phyloP scores from a whole-genome alignment of 371 early-diverging fungal genomes.

The Mucor irregularis region DNA sequence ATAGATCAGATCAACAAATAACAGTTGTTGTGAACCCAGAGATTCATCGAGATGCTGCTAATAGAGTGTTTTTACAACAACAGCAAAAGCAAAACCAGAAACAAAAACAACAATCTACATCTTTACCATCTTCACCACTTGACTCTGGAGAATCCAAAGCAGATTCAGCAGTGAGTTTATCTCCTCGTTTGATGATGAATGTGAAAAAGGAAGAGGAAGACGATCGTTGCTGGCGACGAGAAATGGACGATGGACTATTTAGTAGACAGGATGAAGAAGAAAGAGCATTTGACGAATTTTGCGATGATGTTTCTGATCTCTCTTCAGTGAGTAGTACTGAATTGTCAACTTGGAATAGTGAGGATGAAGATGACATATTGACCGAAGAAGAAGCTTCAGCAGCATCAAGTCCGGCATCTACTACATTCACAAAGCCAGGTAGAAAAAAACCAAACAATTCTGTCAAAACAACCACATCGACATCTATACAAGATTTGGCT shows the following conservation, averaged over 20 bases:
- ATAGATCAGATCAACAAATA: slow-evolving; percentile 2
- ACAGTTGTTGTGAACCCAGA: slow-evolving; percentile 25
- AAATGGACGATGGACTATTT: slow-evolving; percentile 16
- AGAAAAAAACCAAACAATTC: too few species aligned
- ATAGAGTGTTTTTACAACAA: slow-evolving; percentile 6
- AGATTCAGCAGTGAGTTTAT: slow-evolving; percentile 45
- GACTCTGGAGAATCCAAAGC: slow-evolving; percentile 29
- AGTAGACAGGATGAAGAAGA: slow-evolving; percentile 3
- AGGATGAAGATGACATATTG: slow-evolving; percentile 6
- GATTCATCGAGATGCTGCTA: slow-evolving; percentile 13
- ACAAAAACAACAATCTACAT: too few species aligned
- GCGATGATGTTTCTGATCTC: slow-evolving; percentile 46
- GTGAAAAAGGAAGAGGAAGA: slow-evolving; percentile 9
- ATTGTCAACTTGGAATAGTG: slow-evolving; percentile 7
- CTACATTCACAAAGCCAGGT: slow-evolving; percentile 53
- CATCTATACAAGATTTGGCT: slow-evolving; percentile 34
- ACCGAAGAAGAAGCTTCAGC: slow-evolving; percentile 24
- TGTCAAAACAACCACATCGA: neutral
- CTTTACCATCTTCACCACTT: slow-evolving; percentile 5
- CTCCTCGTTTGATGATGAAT: slow-evolving; percentile 18
- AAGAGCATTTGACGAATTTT: slow-evolving; percentile 27
- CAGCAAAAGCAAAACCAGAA: neutral
- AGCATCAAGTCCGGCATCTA: neutral
- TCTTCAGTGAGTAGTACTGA: slow-evolving; percentile 41
- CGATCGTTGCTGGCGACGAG: slow-evolving; percentile 12